Conservation (phyloP, 2,329 filamentous ascomycete genomes). For the Macrophomina pseudophaseolina region DNA sequence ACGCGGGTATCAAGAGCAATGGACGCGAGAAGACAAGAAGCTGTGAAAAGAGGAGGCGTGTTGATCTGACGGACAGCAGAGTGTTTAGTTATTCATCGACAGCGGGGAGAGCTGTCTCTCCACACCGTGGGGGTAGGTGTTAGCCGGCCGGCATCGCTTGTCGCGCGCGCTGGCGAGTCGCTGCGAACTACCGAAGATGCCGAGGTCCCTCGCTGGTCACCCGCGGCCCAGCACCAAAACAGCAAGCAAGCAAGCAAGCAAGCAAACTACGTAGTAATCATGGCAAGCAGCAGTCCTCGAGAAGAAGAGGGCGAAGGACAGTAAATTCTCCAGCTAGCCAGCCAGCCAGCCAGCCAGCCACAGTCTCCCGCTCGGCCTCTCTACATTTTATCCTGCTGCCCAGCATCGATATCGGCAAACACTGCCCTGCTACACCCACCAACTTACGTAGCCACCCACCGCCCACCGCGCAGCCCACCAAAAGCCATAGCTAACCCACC, state of each 20-base stretch:
- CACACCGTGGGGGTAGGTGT: background rate
- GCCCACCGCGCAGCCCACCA: no score
- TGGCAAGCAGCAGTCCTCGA: no score
- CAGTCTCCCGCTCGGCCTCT: no score
- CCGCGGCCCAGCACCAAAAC: background rate
- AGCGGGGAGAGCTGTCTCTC: background rate
- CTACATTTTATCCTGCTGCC: no score
- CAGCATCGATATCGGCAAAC: no score
- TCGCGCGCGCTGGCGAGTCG: background rate
- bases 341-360: no score
- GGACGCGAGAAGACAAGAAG: background rate
- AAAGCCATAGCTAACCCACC: no score
- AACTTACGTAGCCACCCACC: no score
- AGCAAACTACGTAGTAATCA: background rate
- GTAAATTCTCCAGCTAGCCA: no score
- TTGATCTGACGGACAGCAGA: background rate
- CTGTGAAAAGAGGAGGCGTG: background rate
- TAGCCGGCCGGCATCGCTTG: constrained; percentile 21
- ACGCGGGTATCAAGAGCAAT: background rate
- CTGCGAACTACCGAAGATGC: constrained; percentile 6
- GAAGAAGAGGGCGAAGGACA: no score
- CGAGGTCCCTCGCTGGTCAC: background rate
- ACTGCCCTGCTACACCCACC: no score
- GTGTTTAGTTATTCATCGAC: background rate
- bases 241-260: background rate